A percentile compares a stretch with the other conserved stretches of the same genome.
phyloP scores from a whole-genome alignment of 2,329 filamentous ascomycete genomes.

The Emydomyces testavorans region DNA sequence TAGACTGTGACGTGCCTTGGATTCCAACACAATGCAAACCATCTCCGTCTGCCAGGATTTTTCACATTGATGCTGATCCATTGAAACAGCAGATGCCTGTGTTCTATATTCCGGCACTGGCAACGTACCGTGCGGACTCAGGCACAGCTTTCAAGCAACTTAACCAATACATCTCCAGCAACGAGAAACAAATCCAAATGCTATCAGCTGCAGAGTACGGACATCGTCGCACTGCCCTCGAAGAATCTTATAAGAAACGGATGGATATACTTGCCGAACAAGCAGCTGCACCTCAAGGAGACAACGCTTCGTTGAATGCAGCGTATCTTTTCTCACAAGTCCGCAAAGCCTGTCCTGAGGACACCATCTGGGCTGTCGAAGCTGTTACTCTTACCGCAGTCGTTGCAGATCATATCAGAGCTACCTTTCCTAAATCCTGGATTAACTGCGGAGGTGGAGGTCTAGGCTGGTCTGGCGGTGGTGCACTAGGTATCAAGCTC shows the following conservation, averaged over 20 bases:
- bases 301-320: conserved; percentile 51
- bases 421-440: conserved; percentile 58
- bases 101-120: conserved; percentile 56
- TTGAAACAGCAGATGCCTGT: conserved; percentile 63
- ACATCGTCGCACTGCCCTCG: conserved; percentile 44
- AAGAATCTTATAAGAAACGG: conserved; percentile 47
- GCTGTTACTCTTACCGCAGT: conserved; percentile 60
- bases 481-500: conserved; percentile 63
- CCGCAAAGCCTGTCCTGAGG: conserved; percentile 45
- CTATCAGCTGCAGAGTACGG: conserved; percentile 33
- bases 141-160: conserved; percentile 58
- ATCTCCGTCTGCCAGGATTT: conserved; percentile 45
- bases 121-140: conserved; percentile 56
- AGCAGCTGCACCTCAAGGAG: conserved; percentile 44
- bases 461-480: conserved; percentile 70
- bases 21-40: conserved; percentile 65
- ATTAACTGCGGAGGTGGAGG: conserved; percentile 73
- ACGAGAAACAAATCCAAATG: conserved; percentile 34
- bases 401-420: conserved; percentile 60
- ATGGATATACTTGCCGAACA: conserved; percentile 49
- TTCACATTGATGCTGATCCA: conserved; percentile 56
- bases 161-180: conserved; percentile 46
- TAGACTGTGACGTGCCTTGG: conserved; percentile 90
- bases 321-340: conserved; percentile 47
- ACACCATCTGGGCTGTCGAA: conserved; percentile 67